These are phyloP conservation scores for Acanthamoeba castellanii DNA, from an alignment of 208 protist genomes.

Conservation along the genomic window DNA sequence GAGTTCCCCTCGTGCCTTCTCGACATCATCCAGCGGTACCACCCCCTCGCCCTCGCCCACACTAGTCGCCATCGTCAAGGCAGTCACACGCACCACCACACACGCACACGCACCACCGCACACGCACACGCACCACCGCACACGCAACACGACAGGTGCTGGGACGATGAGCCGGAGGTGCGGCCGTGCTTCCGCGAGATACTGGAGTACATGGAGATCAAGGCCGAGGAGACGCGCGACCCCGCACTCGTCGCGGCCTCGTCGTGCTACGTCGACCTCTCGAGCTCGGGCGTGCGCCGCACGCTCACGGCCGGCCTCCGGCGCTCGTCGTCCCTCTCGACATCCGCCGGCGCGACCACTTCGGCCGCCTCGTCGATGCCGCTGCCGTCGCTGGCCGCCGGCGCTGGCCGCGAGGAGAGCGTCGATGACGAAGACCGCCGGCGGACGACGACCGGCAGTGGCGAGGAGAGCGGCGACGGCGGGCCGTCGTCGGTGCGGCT, in stretches of 20 bases:
- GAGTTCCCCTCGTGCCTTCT: background rate
- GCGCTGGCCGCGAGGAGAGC: background rate
- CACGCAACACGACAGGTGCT: background rate
- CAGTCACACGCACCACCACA: background rate
- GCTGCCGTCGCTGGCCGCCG: background rate
- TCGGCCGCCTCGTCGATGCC: background rate
- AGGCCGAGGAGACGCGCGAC: background rate
- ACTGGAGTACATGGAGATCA: background rate
- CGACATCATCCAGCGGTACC: slow-evolving; percentile 13
- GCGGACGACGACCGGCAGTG: slow-evolving; percentile 13
- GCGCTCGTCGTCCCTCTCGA: background rate
- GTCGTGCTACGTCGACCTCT: background rate
- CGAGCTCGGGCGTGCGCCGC: background rate
- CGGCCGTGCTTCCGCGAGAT: slow-evolving; percentile 23
- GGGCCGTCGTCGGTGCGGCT: background rate
- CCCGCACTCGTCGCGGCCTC: background rate
- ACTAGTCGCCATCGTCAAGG: background rate
- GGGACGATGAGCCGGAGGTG: slow-evolving; percentile 29
- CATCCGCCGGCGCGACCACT: background rate
- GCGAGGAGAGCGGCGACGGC: slow-evolving; percentile 55
- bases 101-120: background rate
- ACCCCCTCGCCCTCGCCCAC: background rate
- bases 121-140: too few species aligned
- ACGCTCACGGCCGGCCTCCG: background rate
- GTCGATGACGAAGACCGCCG: background rate